Evolutionary conservation across 2,329 filamentous ascomycete species (phyloP), one percentile per base, ranked within the genome.

Genomic region (Trichoderma sp.): DNA sequence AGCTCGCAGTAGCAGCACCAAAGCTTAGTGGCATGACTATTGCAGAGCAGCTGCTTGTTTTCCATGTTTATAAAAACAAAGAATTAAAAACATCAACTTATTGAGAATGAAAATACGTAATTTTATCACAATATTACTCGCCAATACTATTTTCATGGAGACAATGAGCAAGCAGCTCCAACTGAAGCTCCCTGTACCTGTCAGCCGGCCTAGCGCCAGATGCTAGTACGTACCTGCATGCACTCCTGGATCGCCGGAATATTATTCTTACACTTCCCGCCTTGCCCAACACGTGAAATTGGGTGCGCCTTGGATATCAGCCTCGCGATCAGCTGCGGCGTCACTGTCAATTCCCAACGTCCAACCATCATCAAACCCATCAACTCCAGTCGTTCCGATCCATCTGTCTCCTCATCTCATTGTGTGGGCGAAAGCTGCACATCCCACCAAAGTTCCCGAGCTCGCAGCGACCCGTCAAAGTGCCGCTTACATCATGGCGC

Each of bases 401-500:
- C 24, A 6, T 47, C 47, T 8, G 14, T 2, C 40, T 31, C 8
- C 19, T 27, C n/a, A 2, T 40, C 43, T 21, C n/a, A 7, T 14
- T n/a, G 43, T 33, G 31, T 13, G 65, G 7, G 14, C 4, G 4
- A 40, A 35, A 31, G 31, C 19, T 49, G n/a, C 52, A 29, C 14
- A 21, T 19, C 16, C 21, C 35, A 24, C 49, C 27, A 27, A n/a
- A 19, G n/a, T 5, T 59, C 63, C 27, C 64, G 52, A 16, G 24
- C 27, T 37, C 37, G 43, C 56, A 19, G 35, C 14, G 19, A 47
- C 61, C 16, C 21, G 27, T 11, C 40, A 60, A 47, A 52, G 43
- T 47, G 35, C 56, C 27, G 35, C 61, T 43, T n/a, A 49, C 65
- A 64, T 47, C 64, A 74, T 73, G 73, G 72, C 70, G 66, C 69